Evolutionary conservation across 2,329 filamentous ascomycete species (phyloP).

Genomic region (Fusarium papillatum): DNA sequence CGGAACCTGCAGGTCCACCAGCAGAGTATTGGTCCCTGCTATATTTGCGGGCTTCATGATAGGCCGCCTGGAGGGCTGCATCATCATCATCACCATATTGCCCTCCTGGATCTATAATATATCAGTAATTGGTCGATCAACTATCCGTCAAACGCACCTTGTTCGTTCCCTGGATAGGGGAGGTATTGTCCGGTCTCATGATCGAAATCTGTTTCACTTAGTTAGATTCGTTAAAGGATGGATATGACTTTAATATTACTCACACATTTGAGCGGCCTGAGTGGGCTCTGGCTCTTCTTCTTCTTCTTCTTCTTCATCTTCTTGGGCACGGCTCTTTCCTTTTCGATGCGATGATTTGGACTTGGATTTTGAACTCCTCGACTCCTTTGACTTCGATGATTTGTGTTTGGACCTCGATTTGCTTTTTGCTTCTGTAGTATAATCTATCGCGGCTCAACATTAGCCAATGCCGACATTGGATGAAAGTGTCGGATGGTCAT

Average conservation of each 20-base stretch:
- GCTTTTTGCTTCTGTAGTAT: slow-evolving; percentile 22
- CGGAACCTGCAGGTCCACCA: slow-evolving; percentile 23
- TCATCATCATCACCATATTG: slow-evolving; percentile 24
- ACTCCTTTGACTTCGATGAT: slow-evolving; percentile 32
- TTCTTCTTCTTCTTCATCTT: slow-evolving; percentile 30
- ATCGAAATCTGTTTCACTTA: slow-evolving; percentile 19
- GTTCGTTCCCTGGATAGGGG: slow-evolving; percentile 1
- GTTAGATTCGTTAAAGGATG: neutral
- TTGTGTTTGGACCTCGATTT: slow-evolving; percentile 31
- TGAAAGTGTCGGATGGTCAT: neutral
- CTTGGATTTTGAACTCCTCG: slow-evolving; percentile 29
- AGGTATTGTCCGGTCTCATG: slow-evolving; percentile 20
- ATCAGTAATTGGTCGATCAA: neutral
- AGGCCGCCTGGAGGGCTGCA: slow-evolving; percentile 16
- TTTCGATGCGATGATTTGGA: slow-evolving; percentile 37
- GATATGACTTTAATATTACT: neutral
- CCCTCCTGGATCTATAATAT: slow-evolving; percentile 11
- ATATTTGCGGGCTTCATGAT: slow-evolving; percentile 26
- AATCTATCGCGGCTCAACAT: slow-evolving; percentile 16
- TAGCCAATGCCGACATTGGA: neutral
- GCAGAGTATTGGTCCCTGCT: slow-evolving; percentile 17
- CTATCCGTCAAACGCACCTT: slow-evolving; percentile 13
- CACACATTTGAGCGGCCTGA: slow-evolving; percentile 8
- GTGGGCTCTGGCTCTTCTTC: slow-evolving; percentile 26
- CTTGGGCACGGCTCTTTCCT: slow-evolving; percentile 34